Evolutionary conservation across 2,329 filamentous ascomycete species (phyloP).

Genomic region (Monilinia laxa): DNA sequence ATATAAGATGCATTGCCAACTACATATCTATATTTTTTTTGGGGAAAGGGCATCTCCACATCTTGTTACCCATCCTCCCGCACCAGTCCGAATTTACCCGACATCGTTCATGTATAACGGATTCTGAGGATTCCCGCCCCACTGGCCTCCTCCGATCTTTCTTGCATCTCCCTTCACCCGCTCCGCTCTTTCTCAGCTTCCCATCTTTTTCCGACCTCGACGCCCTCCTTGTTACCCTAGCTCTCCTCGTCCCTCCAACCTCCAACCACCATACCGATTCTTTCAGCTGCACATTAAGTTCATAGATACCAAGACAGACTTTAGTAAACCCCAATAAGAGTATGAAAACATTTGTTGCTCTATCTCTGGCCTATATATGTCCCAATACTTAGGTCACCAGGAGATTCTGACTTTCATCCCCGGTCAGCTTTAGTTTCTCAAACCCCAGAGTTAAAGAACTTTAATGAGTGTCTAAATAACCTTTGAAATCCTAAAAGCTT

Average conservation of each 20-base stretch:
- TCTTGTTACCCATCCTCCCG: slow-evolving; percentile 1
- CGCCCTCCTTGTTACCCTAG: neutral
- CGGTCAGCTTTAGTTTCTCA: too few relatives aligned
- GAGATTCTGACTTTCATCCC: too few relatives aligned
- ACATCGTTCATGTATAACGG: neutral
- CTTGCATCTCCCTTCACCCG: neutral
- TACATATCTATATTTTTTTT: slow-evolving; percentile 3
- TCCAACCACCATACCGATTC: neutral
- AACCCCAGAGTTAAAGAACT: neutral
- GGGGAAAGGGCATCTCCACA: slow-evolving; percentile 12
- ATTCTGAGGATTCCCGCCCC: neutral
- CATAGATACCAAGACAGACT: neutral
- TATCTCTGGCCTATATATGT: too few relatives aligned
- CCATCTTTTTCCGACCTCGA: too few relatives aligned
- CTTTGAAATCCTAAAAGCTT: neutral
- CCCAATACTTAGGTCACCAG: too few relatives aligned
- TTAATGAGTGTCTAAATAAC: neutral
- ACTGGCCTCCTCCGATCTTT: neutral
- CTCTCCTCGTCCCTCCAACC: neutral
- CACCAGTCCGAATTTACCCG: slow-evolving; percentile 5
- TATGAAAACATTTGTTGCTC: neutral
- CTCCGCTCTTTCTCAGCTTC: neutral
- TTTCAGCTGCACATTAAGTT: neutral
- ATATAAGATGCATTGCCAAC: slow-evolving; percentile 1
- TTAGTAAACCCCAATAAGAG: neutral